These are phyloP conservation scores for Neopestalotiopsis sp. DNA, from an alignment of 2,329 filamentous ascomycete genomes.

Conservation along the genomic window DNA sequence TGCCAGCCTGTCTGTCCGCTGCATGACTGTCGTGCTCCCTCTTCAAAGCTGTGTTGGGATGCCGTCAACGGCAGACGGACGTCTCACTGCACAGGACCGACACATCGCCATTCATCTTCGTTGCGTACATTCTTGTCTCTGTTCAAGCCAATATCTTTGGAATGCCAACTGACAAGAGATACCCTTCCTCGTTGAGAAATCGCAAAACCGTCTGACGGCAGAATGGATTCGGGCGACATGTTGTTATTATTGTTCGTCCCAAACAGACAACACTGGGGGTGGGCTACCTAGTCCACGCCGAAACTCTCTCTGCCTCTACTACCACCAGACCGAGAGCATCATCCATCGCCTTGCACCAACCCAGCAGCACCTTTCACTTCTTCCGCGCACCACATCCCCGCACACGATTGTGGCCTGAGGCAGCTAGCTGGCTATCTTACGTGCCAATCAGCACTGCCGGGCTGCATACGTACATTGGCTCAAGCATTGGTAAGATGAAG, in stretches of 20 bases:
- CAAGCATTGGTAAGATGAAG: constrained; percentile 15
- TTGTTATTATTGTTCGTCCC: too few relatives aligned
- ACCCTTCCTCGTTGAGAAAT: background rate
- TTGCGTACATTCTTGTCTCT: background rate
- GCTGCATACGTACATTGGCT: background rate
- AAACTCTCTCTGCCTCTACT: background rate
- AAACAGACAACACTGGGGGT: too few relatives aligned
- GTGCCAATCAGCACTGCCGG: background rate
- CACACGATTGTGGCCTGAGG: constrained; percentile 8
- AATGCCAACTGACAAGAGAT: background rate
- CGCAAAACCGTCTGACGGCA: background rate
- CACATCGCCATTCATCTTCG: background rate
- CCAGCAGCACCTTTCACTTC: background rate
- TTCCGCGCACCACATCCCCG: background rate
- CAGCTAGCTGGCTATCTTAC: background rate
- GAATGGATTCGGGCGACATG: too few relatives aligned
- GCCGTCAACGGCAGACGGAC: constrained; percentile 11
- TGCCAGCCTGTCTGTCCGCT: constrained; percentile 10
- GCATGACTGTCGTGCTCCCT: background rate
- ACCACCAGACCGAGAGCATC: background rate
- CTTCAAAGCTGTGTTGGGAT: constrained; percentile 5
- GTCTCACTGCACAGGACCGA: background rate
- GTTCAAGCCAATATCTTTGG: background rate
- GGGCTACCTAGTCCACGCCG: too few relatives aligned
- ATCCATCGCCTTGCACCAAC: background rate